Evolutionary conservation across 2,329 filamentous ascomycete genomes (phyloP), one percentile per base, ranked within the genome.

Genomic region (Geosmithia flava): DNA sequence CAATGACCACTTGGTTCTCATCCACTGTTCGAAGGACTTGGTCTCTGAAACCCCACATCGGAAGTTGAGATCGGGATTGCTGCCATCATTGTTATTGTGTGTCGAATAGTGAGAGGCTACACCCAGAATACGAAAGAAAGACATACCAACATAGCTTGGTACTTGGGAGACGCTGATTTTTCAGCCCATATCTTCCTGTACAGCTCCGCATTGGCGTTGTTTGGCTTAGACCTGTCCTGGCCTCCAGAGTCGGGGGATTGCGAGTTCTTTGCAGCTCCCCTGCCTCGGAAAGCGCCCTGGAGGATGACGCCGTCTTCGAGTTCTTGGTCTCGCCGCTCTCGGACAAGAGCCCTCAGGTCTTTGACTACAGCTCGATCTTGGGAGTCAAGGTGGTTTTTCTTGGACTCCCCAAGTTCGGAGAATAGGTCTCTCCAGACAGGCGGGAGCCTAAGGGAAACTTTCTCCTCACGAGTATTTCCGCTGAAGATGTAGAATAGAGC

Each of bases 11-110:
- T 58, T 93, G 90, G 54, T 95, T 78, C 20, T 77, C 72, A 44
- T 87, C 83, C 29, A 98, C 82, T 2, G 86, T 78, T 23, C 79
- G 72, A 13, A 97, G 68, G 7, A 96, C 88, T 46, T 87, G 76
- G 13, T 86, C 70, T 54, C 82, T 83, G 62, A 93, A 96, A 13
- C 78, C 74, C 78, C 86, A 96, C 71, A 98, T 95, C 0, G 93
- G 93, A 17, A 98, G 75, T 56, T 85, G 85, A 71, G 80, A 83
- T 49, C 93, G 81, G 30, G 75, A 80, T 61, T 76, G 67, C 63
- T 72, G 51, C 33, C 33, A 37, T 37, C 15, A 6, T 37, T 7
- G 33, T 37, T 16, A 37, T 3, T 16, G 13, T 37, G 33, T 11
- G 13, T 37, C 13, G 6, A 37, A 13, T 16, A 37, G 33, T 37